These are phyloP conservation scores for Neurospora discreta DNA, from an alignment of 495 filamentous ascomycete genomes.

Conservation along the genomic window DNA sequence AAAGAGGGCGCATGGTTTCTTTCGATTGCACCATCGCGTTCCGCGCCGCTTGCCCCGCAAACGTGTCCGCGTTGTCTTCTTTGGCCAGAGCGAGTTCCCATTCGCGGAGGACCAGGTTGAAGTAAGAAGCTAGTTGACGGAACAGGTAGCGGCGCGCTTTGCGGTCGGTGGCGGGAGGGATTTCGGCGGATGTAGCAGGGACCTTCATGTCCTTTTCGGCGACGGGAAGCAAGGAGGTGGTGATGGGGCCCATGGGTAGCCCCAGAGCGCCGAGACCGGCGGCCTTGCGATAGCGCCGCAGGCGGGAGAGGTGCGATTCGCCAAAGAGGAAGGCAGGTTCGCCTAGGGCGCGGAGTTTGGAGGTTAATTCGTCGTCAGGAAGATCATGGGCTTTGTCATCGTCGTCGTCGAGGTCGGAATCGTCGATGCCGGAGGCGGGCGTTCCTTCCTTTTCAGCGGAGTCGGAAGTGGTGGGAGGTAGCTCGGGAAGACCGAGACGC, in stretches of 20 bases:
- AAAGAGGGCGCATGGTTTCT: conserved; percentile 83
- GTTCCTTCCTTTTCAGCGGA: conserved; percentile 3
- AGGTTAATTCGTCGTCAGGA: conserved; percentile 54
- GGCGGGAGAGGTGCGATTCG: conserved; percentile 57
- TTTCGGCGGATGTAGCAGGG: conserved; percentile 39
- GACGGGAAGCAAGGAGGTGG: conserved; percentile 63
- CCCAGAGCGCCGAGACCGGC: conserved; percentile 35
- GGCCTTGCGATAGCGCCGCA: conserved; percentile 51
- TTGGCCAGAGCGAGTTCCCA: conserved; percentile 72
- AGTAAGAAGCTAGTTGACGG: conserved; percentile 84
- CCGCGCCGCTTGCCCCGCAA: conserved; percentile 63
- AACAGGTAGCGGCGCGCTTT: conserved; percentile 55
- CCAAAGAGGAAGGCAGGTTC: conserved; percentile 74
- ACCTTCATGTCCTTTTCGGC: conserved; percentile 84
- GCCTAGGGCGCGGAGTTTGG: conserved; percentile 55
- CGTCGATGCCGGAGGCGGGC: conserved; percentile 17
- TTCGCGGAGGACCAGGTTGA: conserved; percentile 81
- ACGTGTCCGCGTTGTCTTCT: conserved; percentile 60
- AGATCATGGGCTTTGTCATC: conserved; percentile 26
- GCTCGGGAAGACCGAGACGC: conserved; percentile 57
- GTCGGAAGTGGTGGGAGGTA: conserved; percentile 30
- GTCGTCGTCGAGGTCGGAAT: conserved; percentile 41
- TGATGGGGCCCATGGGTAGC: conserved; percentile 42
- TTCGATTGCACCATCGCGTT: conserved; percentile 70
- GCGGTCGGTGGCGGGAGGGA: conserved; percentile 43